Evolutionary conservation across 805 yeast species (phyloP).

Genomic region (Wickerhamiella vanderwaltii): DNA sequence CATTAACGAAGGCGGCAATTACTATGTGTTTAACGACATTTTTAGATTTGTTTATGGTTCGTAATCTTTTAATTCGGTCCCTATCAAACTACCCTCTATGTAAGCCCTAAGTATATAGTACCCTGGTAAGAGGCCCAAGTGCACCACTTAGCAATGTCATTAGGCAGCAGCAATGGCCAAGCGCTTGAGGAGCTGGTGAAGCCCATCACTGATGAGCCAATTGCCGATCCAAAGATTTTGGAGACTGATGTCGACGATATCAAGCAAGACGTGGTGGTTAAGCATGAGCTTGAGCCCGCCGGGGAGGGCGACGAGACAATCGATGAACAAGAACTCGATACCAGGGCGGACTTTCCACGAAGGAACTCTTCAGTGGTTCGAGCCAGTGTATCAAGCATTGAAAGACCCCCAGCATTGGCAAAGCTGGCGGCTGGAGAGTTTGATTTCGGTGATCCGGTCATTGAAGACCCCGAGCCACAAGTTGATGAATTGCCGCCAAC

Average conservation of each 20-base stretch:
- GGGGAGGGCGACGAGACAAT: neutral
- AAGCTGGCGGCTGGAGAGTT: too few species aligned
- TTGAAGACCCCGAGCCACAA: too few species aligned
- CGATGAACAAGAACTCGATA: neutral
- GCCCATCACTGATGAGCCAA: neutral
- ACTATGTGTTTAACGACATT: constrained; percentile 91
- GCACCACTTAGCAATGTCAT: too few species aligned
- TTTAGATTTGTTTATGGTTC: constrained; percentile 52
- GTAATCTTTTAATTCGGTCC: too few species aligned
- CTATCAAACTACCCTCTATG: too few species aligned
- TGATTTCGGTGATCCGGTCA: too few species aligned
- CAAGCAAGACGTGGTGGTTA: neutral
- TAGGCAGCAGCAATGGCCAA: neutral
- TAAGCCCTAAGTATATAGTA: too few species aligned
- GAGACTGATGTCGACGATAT: neutral
- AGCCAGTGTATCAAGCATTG: too few species aligned
- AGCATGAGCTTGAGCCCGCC: neutral
- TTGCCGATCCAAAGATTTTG: neutral
- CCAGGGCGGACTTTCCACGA: neutral
- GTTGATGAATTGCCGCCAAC: too few species aligned
- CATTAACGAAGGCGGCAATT: constrained; percentile 82
- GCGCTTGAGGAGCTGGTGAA: neutral
- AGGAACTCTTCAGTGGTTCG: too few species aligned
- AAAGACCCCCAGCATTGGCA: too few species aligned
- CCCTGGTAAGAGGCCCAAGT: too few species aligned